phyloP scores from a whole-genome alignment of 371 early-diverging fungal species.

The Funneliformis caledonium region DNA sequence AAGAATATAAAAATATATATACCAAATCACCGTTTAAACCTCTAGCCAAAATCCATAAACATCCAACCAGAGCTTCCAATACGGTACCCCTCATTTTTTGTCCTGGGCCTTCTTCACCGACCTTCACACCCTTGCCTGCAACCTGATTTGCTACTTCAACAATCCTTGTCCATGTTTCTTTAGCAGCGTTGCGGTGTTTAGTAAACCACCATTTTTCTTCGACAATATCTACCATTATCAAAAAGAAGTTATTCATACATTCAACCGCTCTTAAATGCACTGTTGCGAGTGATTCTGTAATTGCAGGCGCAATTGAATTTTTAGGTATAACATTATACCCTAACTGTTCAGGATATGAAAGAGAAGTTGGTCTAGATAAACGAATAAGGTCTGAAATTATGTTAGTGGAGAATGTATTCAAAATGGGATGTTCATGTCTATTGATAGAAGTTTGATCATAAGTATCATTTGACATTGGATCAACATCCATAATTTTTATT shows the following conservation, averaged over 20 bases:
- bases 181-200: conserved; percentile 57
- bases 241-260: conserved; percentile 77
- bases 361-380: conserved; percentile 57
- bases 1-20: conserved; percentile 45
- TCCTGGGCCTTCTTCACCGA: conserved; percentile 44
- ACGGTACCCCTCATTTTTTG: conserved; percentile 54
- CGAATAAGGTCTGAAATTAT: conserved; percentile 59
- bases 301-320: conserved; percentile 45
- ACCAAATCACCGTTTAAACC: conserved; percentile 64
- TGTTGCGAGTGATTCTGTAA: conserved; percentile 56
- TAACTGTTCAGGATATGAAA: conserved; percentile 56
- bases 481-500: not conserved
- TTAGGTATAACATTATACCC: conserved; percentile 43
- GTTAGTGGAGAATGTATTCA: conserved; percentile 53
- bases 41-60: conserved; percentile 76
- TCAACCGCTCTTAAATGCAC: conserved; percentile 75
- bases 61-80: conserved; percentile 70
- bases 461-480: not conserved
- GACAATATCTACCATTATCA: conserved; percentile 60
- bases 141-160: conserved; percentile 58
- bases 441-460: conserved; percentile 17
- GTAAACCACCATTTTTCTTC: conserved; percentile 21
- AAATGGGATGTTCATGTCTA: conserved; percentile 45
- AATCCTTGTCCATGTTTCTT: conserved; percentile 66
- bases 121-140: conserved; percentile 51